Conservation (phyloP, 2,329 filamentous ascomycete genomes). For the Thelonectria olida region DNA sequence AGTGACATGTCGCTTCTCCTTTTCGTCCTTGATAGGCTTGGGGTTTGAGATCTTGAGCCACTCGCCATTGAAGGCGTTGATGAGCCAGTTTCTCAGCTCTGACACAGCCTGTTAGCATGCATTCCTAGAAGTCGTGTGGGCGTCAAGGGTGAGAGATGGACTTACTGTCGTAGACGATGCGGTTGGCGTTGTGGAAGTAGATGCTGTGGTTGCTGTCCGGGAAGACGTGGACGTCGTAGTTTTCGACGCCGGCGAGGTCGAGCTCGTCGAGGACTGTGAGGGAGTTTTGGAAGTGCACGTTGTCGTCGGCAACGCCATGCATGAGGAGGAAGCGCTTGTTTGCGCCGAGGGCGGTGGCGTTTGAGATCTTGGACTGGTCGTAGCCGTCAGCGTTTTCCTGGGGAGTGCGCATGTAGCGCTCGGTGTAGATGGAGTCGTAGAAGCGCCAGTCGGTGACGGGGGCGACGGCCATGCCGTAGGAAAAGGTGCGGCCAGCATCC, state of each 20-base stretch:
- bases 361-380: slow-evolving; percentile 75
- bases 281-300: slow-evolving; percentile 96
- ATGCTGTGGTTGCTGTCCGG: slow-evolving; percentile 97
- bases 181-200: slow-evolving; percentile 91
- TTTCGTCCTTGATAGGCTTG: slow-evolving; percentile 52
- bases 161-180: slow-evolving; percentile 92
- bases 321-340: slow-evolving; percentile 93
- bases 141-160: slow-evolving; percentile 36
- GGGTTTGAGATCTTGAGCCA: slow-evolving; percentile 73
- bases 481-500: slow-evolving; percentile 89
- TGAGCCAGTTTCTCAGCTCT: slow-evolving; percentile 89
- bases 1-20: slow-evolving; percentile 26
- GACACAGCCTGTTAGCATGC: slow-evolving; percentile 8
- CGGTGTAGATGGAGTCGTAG: slow-evolving; percentile 94
- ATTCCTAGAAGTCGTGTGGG: not conserved
- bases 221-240: slow-evolving; percentile 97
- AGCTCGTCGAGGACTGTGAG: slow-evolving; percentile 87
- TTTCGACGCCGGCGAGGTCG: slow-evolving; percentile 82
- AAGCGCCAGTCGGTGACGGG: slow-evolving; percentile 98
- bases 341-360: slow-evolving; percentile 75
- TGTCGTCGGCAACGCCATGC: slow-evolving; percentile 97
- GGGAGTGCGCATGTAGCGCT: slow-evolving; percentile 96
- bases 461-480: slow-evolving; percentile 97
- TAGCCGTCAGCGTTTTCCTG: slow-evolving; percentile 84
- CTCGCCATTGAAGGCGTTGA: slow-evolving; percentile 98